Base-by-base conservation (phyloP, 208 protist genomes). In the Vickermania spadyakhi region DNA sequence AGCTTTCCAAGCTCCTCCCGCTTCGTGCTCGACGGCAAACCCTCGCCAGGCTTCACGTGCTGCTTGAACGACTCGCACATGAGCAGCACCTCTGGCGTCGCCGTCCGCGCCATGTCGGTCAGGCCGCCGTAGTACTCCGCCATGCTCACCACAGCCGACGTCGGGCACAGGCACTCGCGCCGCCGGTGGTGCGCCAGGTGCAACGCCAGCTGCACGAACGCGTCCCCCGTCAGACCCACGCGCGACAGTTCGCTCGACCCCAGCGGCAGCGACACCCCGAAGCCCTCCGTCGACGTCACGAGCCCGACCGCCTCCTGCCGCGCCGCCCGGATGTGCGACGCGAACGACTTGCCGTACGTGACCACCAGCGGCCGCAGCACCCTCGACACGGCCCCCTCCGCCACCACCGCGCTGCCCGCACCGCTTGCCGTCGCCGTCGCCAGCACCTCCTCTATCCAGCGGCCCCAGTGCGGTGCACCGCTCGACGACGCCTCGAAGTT, bases 171-270 rank as follows among this genome's bases (percentile, higher is more conserved):
- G 53, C 74, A 75, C 31, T 82, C 86, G 51, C 84, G 86, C 45
- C 81, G 64, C 45, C 75, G 75, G 65, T 86, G 80, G 68, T 83
- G 83, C 2, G 90, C 88, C 41, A 96, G 64, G 50, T 96, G 89
- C 45, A 97, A 66, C 52, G 73, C 84, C 66, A 94, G 77, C 69
- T 97, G 90, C 4, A 89, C 77, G 71, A 96, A 96, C 0, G 85
- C 84, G 51, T 91, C 86, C 11, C 82, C 67, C 31, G 73, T 65
- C 21, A 86, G 60, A 29, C 69, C 65, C n/a, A 79, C 41, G 45
- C 70, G 53, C 18, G 70, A 62, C 22, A 96, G 60, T 31, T 79
- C 58, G 4, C 50, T 51, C 31, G 51, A 57, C 31, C 85, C 87
- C 42, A 78, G 80, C 3, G 82, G 81, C 1, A 92, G 61, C 25